Evolutionary conservation across 352 stramenopile genomes (phyloP), one percentile per base, ranked within the genome.

Genomic region (Globisporangium cystogenes): DNA sequence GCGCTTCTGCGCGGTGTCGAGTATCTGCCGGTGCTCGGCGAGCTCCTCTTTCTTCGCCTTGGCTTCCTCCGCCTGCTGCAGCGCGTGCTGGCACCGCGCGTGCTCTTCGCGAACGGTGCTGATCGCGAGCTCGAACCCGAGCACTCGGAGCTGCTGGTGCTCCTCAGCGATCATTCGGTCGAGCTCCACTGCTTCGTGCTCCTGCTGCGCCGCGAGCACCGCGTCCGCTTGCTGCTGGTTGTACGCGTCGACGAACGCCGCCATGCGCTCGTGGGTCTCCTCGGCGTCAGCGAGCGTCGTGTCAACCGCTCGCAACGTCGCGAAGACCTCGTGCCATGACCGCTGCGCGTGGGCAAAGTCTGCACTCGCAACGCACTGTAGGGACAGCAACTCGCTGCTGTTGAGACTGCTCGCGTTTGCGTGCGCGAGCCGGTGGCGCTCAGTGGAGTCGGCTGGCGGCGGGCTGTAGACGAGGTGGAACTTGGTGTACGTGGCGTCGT

Each of bases 41-140:
- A 86, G 44, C 35, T 92, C 78, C 31, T 92, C 81, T 56, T 92
- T 92, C 54, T 92, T 92, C 23, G 70, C 74, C 48, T 88, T 92
- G 15, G 70, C 64, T 41, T 89, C 77, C 65, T 91, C 81, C 7
- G 67, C 81, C 41, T 84, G 72, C 11, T 74, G 61, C 8, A 92
- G 48, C 0, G 62, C 53, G 2, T 68, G 60, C 41, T 84, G 66
- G 1, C 68, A 62, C 7, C 51, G 60, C 2, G 51, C 20, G 10
- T 87, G 65, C 14, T 67, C 59, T 8, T 70, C 60, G 41, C 85
- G 66, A 20, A 74, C 76, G 27, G 58, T 51, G 5, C 44, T 48
- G 42, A 88, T 75, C 24, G 62, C 47, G 1, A 36, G 31, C 48
- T 86, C 72, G 24, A 82, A 63, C 15, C 45, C 49, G 11, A 40